Evolutionary conservation across 2,329 filamentous ascomycete species (phyloP).

Genomic region (Alternaria triticimaculans): DNA sequence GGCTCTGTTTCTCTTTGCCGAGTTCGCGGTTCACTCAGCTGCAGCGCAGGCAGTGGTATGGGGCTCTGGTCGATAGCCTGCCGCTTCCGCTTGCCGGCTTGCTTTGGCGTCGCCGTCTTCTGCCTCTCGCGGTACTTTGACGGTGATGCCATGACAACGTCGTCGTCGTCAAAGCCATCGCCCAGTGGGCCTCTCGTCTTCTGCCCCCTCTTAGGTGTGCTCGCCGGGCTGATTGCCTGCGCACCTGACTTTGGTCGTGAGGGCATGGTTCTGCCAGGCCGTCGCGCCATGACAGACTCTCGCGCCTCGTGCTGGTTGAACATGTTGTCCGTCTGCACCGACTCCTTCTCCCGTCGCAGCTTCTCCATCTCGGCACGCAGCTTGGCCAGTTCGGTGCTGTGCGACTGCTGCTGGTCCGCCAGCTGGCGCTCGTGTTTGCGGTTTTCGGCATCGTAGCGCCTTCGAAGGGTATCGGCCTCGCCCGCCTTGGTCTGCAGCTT

Average conservation of each 20-base stretch:
- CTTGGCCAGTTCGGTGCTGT: slow-evolving; percentile 68
- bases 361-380: slow-evolving; percentile 70
- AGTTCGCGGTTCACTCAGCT: slow-evolving; percentile 49
- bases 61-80: slow-evolving; percentile 68
- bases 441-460: slow-evolving; percentile 68
- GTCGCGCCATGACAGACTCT: slow-evolving; percentile 55
- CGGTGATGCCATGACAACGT: slow-evolving; percentile 63
- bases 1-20: slow-evolving; percentile 49
- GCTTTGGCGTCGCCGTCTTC: slow-evolving; percentile 66
- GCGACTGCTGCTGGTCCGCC: slow-evolving; percentile 65
- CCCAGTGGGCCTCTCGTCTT: slow-evolving; percentile 64
- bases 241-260: slow-evolving; percentile 31
- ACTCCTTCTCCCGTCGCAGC: slow-evolving; percentile 69
- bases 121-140: slow-evolving; percentile 57
- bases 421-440: slow-evolving; percentile 70
- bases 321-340: slow-evolving; percentile 70
- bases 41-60: slow-evolving; percentile 60
- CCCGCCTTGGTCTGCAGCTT: slow-evolving; percentile 65
- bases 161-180: slow-evolving; percentile 78
- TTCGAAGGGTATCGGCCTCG: slow-evolving; percentile 76
- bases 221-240: slow-evolving; percentile 44
- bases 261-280: slow-evolving; percentile 47
- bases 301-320: slow-evolving; percentile 77
- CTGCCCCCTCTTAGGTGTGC: slow-evolving; percentile 67
- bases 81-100: slow-evolving; percentile 72